Percentiles rank a stretch among this genome's conserved stretches.
phyloP scores from a whole-genome alignment of 768 basidiomycete genomes.

The Podaxis rugospora region DNA sequence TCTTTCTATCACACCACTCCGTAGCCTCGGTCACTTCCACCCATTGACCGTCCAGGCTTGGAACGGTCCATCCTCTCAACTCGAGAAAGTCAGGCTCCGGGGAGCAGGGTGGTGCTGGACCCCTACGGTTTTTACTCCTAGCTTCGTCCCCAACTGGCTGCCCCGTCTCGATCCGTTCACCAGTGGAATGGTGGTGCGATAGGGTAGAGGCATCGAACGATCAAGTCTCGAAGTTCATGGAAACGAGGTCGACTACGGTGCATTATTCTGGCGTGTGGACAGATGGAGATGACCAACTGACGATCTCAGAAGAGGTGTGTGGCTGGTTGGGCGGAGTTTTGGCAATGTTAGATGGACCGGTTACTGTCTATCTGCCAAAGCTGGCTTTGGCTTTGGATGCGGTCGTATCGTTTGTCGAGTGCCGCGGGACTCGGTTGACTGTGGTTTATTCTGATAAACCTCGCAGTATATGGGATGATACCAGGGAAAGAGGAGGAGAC shows the following conservation, averaged over 20 bases:
- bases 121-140: background rate
- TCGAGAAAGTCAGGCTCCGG: background rate
- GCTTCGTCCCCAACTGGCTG: background rate
- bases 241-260: background rate
- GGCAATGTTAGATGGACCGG: background rate
- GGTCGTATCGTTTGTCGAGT: background rate
- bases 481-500: background rate
- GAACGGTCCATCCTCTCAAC: constrained; percentile 7
- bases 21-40: constrained; percentile 10
- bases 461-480: background rate
- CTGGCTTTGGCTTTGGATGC: background rate
- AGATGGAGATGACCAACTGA: background rate
- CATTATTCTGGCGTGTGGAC: background rate
- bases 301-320: background rate
- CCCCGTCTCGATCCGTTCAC: background rate
- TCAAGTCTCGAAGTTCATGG: background rate
- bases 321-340: background rate
- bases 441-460: background rate
- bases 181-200: background rate
- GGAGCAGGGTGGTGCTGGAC: background rate
- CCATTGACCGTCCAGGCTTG: constrained; percentile 11
- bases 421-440: background rate
- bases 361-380: background rate
- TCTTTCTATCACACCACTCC: too few species aligned
- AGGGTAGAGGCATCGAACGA: background rate